These are phyloP conservation scores for Cicer chorassanicum DNA, from an alignment of 306 rosid species.

Conservation along the genomic window DNA sequence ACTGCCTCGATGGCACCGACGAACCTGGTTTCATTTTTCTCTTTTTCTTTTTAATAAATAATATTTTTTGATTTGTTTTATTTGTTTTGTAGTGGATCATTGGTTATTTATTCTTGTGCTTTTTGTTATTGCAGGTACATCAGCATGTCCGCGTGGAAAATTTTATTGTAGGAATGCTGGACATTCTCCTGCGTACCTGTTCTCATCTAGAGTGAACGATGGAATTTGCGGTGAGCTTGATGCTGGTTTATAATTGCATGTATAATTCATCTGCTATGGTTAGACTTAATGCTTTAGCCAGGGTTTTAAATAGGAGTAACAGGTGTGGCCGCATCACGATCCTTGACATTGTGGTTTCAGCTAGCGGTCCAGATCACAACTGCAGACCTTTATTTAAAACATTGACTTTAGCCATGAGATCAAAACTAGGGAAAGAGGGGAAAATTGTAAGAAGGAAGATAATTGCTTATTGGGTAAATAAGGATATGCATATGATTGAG, in stretches of 20 bases:
- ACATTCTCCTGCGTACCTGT: slow-evolving; percentile 60
- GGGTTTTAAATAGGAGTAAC: not conserved
- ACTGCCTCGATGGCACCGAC: slow-evolving; percentile 93
- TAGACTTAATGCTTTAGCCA: slow-evolving; percentile 14
- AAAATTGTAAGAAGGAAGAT: not conserved
- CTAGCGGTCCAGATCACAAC: too few species aligned
- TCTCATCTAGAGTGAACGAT: slow-evolving; percentile 93
- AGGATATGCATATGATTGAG: not conserved
- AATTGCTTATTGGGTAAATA: not conserved
- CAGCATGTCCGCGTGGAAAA: slow-evolving; percentile 88
- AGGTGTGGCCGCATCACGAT: too few species aligned
- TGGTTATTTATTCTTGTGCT: slow-evolving; percentile 17
- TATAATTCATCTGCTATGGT: not conserved
- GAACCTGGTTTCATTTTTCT: slow-evolving; percentile 72
- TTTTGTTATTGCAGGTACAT: slow-evolving; percentile 63
- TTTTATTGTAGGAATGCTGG: slow-evolving; percentile 84
- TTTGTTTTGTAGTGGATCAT: slow-evolving; percentile 31
- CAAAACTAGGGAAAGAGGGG: not conserved
- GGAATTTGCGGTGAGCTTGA: slow-evolving; percentile 83
- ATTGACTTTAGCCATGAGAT: slow-evolving; percentile 7
- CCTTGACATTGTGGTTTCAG: not conserved
- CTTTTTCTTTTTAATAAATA: not conserved
- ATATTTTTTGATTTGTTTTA: not conserved
- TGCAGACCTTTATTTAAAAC: not conserved
- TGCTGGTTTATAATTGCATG: slow-evolving; percentile 1